Percentiles rank a stretch among this genome's conserved stretches.
phyloP scores from a whole-genome alignment of 73 alveolate genomes.

The Effrenium voratum region DNA sequence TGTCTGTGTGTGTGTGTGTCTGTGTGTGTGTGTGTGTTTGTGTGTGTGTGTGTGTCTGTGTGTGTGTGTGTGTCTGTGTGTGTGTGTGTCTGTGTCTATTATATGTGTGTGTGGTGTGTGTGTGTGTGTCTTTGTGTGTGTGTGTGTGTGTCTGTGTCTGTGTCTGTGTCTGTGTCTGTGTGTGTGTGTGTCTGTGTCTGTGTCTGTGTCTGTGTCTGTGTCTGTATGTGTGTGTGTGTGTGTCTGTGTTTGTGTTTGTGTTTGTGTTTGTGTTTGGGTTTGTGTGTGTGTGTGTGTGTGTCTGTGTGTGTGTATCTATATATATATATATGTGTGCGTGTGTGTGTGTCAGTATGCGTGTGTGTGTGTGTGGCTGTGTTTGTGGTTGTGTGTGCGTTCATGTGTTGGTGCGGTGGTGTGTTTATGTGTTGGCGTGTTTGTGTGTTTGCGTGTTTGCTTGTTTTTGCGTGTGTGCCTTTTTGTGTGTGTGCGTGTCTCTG shows the following conservation, averaged over 20 bases:
- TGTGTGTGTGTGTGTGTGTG: background rate
- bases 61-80: background rate
- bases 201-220: background rate
- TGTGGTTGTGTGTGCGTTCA: background rate
- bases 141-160: background rate
- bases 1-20: background rate
- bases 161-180: background rate
- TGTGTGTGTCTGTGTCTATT: background rate
- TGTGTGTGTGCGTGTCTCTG: no score
- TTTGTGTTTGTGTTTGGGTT: background rate
- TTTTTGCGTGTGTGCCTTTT: no score
- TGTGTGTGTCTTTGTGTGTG: background rate
- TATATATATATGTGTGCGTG: background rate
- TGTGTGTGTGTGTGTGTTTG: background rate
- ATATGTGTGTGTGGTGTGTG: no score
- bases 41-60: background rate
- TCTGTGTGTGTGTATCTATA: no score
- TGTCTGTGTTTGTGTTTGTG: background rate
- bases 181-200: background rate
- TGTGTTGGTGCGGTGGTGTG: no score
- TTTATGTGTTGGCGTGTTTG: background rate
- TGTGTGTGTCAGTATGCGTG: background rate
- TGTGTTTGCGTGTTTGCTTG: background rate
- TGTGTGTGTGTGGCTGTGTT: background rate
- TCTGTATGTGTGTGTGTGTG: background rate